These are phyloP conservation scores for Ogataea haglerorum DNA, from an alignment of 805 yeast genomes.

Conservation along the genomic window DNA sequence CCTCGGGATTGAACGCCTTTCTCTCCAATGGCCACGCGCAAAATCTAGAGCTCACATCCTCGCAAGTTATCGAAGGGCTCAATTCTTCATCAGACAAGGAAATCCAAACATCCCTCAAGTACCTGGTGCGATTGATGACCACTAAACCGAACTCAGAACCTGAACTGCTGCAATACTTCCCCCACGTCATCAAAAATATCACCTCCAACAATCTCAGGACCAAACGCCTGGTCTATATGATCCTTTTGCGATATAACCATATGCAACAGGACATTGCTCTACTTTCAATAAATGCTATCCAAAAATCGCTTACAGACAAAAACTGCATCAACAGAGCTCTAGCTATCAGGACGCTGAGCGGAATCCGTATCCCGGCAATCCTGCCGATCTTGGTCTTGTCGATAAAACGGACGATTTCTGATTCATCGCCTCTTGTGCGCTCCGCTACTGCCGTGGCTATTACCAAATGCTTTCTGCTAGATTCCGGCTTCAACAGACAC, in stretches of 20 bases:
- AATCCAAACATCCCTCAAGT: slow-evolving; percentile 55
- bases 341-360: slow-evolving; percentile 75
- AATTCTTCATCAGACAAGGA: slow-evolving; percentile 70
- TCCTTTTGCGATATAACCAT: slow-evolving; percentile 74
- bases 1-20: slow-evolving; percentile 19
- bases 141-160: slow-evolving; percentile 27
- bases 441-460: slow-evolving; percentile 76
- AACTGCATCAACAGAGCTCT: slow-evolving; percentile 65
- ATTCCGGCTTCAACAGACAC: slow-evolving; percentile 25
- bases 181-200: slow-evolving; percentile 86
- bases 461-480: slow-evolving; percentile 47
- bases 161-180: slow-evolving; percentile 53
- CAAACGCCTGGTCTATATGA: slow-evolving; percentile 72
- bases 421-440: slow-evolving; percentile 75
- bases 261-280: slow-evolving; percentile 86
- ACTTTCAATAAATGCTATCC: slow-evolving; percentile 86
- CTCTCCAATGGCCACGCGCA: slow-evolving; percentile 24
- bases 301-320: slow-evolving; percentile 71
- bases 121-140: slow-evolving; percentile 45
- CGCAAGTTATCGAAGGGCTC: slow-evolving; percentile 62
- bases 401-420: slow-evolving; percentile 63
- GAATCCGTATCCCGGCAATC: slow-evolving; percentile 78
- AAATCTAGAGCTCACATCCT: slow-evolving; percentile 42
- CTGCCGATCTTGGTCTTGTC: slow-evolving; percentile 75
- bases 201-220: slow-evolving; percentile 63